Percentiles rank a stretch among this genome's conserved stretches.
Conservation (phyloP, 2,329 filamentous ascomycete genomes). For the Xylariaceae sp. region DNA sequence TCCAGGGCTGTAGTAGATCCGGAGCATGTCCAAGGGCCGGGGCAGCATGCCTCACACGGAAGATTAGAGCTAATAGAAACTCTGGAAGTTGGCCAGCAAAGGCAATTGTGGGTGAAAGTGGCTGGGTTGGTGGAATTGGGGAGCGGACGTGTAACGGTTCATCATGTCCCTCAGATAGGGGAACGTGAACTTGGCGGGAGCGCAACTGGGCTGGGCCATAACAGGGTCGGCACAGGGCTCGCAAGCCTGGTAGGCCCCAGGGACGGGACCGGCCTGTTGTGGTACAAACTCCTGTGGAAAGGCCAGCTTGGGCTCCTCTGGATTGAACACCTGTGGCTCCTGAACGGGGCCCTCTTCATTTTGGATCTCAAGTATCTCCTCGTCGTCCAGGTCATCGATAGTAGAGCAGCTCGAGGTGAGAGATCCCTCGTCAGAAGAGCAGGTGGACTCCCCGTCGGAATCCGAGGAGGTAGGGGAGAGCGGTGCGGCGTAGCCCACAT, state of each 20-base stretch:
- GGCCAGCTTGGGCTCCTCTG: slow-evolving; percentile 40
- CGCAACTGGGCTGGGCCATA: slow-evolving; percentile 31
- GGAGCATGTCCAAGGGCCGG: slow-evolving; percentile 8
- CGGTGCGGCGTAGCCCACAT: slow-evolving; percentile 39
- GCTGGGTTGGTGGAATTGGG: slow-evolving; percentile 43
- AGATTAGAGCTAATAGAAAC: slow-evolving; percentile 39
- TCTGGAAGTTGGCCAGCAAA: slow-evolving; percentile 46
- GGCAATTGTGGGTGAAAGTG: slow-evolving; percentile 49
- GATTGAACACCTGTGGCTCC: slow-evolving; percentile 40
- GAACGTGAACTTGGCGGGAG: slow-evolving; percentile 42
- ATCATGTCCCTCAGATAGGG: slow-evolving; percentile 47
- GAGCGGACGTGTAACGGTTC: slow-evolving; percentile 45
- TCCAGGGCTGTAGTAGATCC: slow-evolving; percentile 4
- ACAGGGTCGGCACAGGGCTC: slow-evolving; percentile 30
- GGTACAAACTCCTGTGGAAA: slow-evolving; percentile 45
- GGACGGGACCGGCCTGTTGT: slow-evolving; percentile 36
- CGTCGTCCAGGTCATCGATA: slow-evolving; percentile 45
- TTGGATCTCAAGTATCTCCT: slow-evolving; percentile 39
- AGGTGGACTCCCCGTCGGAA: slow-evolving; percentile 38
- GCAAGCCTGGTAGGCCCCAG: slow-evolving; percentile 31
- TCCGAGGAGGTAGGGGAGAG: slow-evolving; percentile 46
- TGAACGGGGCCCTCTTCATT: slow-evolving; percentile 38
- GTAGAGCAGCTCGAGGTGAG: slow-evolving; percentile 49
- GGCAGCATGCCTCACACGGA: slow-evolving; percentile 8
- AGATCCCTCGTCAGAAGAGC: slow-evolving; percentile 50